Evolutionary conservation across 805 yeast genomes (phyloP).

Genomic region (Nakazawaea wyomingensis): DNA sequence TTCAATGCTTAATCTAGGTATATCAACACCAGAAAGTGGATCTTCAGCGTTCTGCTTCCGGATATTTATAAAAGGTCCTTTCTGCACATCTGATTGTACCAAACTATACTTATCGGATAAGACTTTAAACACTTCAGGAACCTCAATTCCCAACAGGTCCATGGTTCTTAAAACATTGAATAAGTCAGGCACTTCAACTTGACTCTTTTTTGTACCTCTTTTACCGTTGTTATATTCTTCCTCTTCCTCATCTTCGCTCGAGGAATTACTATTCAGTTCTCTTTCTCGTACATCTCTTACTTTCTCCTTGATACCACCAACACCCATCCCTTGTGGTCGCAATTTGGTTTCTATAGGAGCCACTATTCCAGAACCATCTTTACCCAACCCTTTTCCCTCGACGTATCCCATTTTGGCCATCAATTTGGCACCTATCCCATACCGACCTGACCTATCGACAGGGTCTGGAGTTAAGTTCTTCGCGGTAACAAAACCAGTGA

Average conservation of each 20-base stretch:
- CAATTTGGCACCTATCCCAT: slow-evolving; percentile 83
- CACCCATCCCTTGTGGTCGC: slow-evolving; percentile 66
- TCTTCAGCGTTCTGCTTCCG: slow-evolving; percentile 1
- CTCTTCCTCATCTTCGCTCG: background rate
- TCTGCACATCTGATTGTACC: background rate
- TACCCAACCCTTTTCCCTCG: slow-evolving; percentile 83
- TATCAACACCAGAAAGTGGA: slow-evolving; percentile 5
- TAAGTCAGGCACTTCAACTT: slow-evolving; percentile 22
- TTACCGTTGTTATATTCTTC: background rate
- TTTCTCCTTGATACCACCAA: slow-evolving; percentile 56
- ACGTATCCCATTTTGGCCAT: slow-evolving; percentile 83
- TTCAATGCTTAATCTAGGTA: slow-evolving; percentile 15
- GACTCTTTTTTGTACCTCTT: background rate
- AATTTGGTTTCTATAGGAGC: slow-evolving; percentile 72
- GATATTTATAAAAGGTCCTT: slow-evolving; percentile 11
- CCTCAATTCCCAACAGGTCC: slow-evolving; percentile 28
- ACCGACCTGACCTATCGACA: slow-evolving; percentile 24
- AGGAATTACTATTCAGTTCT: too few species aligned
- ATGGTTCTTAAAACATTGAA: slow-evolving; percentile 32
- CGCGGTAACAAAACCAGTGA: background rate
- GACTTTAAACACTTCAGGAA: slow-evolving; percentile 32
- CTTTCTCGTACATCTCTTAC: too few species aligned
- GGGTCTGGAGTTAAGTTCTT: slow-evolving; percentile 1
- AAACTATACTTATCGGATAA: slow-evolving; percentile 24
- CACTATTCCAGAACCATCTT: slow-evolving; percentile 61